Base-by-base conservation (phyloP, 1,284 basidiomycete species). In the Moniliophthora roreri region DNA sequence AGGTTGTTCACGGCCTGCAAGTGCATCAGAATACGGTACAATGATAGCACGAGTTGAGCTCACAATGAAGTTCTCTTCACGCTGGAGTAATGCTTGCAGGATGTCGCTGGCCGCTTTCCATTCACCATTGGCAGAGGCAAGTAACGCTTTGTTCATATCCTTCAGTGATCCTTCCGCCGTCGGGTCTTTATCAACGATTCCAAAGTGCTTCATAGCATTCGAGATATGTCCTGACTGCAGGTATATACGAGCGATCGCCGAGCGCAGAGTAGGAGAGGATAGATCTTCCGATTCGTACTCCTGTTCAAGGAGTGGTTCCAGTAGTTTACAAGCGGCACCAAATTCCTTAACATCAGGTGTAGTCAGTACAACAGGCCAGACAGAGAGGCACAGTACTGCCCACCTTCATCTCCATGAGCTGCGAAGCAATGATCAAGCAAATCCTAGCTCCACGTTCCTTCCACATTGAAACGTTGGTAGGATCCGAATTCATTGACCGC, bases 361-460 rank as follows among this genome's bases (percentile, higher is more conserved):
- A 20, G 50, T 26, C 34, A n/a, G 21, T 16, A 2, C 28, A 51
- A 38, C 48, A n/a, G 21, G 7, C 45, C 20, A 20, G 21, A 35
- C 41, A 48, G 3, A 13, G 48, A 44, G n/a, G 38, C n/a, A n/a
- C n/a, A n/a, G 23, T 38, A 9, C n/a, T 24, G 54, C 69, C 23
- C 50, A 84, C 85, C 71, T 85, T 85, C 82, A 89, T 84, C 64
- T 91, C 90, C 48, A 87, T 72, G 61, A 92, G 67, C 67, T 91
- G 85, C 24, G 82, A 85, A 6, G 86, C 86, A 44, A 90, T 77
- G 56, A 91, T 89, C 53, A 90, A 66, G 52, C 76, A 82, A 11
- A 91, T 70, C 48, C 88, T 73, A 26, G 85, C 80, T 1, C 82
- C 84, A 47, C 90, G 78, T 67, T 91, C 89, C 57, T 82, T 83